These are phyloP conservation scores for Rubroboletus pulcherrimus DNA, from an alignment of 768 basidiomycete species.

Conservation along the genomic window DNA sequence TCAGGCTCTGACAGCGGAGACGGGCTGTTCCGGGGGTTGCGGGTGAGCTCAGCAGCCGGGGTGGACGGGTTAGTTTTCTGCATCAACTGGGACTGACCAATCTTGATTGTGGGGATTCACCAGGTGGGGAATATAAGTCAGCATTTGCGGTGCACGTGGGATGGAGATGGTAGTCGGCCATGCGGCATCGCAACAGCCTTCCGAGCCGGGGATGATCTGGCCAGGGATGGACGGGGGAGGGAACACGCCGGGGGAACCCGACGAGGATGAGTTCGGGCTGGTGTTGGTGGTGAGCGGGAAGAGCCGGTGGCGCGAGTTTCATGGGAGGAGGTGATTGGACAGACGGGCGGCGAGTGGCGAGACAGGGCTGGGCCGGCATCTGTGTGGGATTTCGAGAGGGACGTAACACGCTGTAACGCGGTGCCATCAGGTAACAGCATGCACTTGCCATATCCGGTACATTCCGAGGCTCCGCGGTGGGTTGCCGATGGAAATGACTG, in stretches of 20 bases:
- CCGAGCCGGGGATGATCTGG: background rate
- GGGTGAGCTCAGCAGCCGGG: constrained; percentile 5
- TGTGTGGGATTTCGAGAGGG: constrained; percentile 16
- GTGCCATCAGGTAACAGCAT: constrained; percentile 27
- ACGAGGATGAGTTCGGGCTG: background rate
- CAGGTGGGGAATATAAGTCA: background rate
- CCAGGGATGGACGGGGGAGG: constrained; percentile 10
- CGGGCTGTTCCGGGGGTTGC: background rate
- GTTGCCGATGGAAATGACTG: constrained; percentile 24
- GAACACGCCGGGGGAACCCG: constrained; percentile 19
- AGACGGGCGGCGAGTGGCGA: constrained; percentile 21
- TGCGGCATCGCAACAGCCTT: background rate
- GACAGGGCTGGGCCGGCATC: constrained; percentile 26
- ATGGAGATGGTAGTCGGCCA: background rate
- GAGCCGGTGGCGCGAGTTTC: constrained; percentile 27
- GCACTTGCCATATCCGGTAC: constrained; percentile 13
- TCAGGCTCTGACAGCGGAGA: background rate
- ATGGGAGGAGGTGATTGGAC: constrained; percentile 4
- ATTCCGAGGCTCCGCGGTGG: constrained; percentile 34
- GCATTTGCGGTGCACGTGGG: constrained; percentile 4
- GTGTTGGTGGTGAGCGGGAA: constrained; percentile 8
- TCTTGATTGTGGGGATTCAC: constrained; percentile 8
- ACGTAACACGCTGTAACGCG: constrained; percentile 23
- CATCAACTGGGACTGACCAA: background rate
- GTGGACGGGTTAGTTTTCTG: background rate